These are phyloP conservation scores for Leptographium procerum DNA, from an alignment of 2,329 filamentous ascomycete genomes.

Conservation along the genomic window DNA sequence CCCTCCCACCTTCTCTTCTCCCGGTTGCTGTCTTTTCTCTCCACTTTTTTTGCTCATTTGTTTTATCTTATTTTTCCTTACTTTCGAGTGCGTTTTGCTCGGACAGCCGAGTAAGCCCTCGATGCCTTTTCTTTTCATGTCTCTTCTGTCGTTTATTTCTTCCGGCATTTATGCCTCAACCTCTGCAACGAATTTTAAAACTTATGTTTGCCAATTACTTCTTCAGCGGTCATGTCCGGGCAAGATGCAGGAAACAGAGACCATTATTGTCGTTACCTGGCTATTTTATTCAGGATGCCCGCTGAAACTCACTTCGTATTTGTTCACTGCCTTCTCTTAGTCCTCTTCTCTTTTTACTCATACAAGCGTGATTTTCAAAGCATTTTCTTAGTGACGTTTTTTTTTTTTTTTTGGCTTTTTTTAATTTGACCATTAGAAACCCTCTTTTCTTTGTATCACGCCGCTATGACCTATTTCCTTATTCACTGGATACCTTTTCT, in stretches of 20 bases:
- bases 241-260: not conserved
- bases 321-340: not conserved
- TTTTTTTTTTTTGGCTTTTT: not conserved
- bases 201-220: not conserved
- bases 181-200: conserved; percentile 1
- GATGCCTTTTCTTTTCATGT: not conserved
- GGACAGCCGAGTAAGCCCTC: not conserved
- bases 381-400: not conserved
- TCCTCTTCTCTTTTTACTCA: not conserved
- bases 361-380: conserved; percentile 1
- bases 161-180: not conserved
- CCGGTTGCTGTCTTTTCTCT: not conserved
- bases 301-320: not conserved
- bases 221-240: not conserved
- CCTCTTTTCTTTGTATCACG: not conserved
- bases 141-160: not conserved
- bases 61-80: not conserved
- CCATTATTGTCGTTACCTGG: not conserved
- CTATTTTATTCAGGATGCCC: not conserved
- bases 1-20: not conserved
- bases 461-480: not conserved
- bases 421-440: not conserved
- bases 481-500: not conserved
- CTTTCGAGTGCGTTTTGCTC: not conserved
- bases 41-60: not conserved